Evolutionary conservation across 495 filamentous ascomycete genomes (phyloP).

Genomic region (Neurospora sp.): DNA sequence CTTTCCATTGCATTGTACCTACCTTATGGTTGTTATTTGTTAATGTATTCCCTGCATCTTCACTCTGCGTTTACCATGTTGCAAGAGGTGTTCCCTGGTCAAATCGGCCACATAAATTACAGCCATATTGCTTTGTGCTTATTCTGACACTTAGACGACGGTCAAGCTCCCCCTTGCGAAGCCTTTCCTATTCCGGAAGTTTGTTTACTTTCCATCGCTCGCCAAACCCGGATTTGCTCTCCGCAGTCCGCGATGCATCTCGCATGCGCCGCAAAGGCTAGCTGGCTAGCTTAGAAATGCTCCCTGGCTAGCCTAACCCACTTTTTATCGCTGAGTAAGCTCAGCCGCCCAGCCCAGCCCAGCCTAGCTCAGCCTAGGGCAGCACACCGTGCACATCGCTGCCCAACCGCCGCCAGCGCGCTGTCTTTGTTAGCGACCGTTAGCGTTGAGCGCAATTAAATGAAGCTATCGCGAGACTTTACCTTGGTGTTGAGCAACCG

Average conservation of each 20-base stretch:
- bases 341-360: too few species aligned
- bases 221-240: neutral
- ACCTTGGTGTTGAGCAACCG: too few species aligned
- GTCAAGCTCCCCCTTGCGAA: neutral
- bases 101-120: neutral
- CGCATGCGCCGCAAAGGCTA: too few species aligned
- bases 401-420: too few species aligned
- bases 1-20: neutral
- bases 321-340: too few species aligned
- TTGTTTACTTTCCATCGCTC: neutral
- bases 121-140: neutral
- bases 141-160: neutral
- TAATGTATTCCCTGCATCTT: neutral
- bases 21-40: neutral
- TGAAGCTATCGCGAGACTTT: too few species aligned
- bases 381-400: too few species aligned
- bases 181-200: neutral
- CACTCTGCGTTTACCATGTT: neutral
- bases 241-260: neutral
- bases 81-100: neutral
- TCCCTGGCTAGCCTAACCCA: too few species aligned
- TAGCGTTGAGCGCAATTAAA: too few species aligned
- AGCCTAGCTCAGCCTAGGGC: too few species aligned
- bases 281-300: too few species aligned
- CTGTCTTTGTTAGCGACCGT: too few species aligned